Base-by-base conservation (phyloP, 208 protist genomes). In the Leishmania braziliensis region DNA sequence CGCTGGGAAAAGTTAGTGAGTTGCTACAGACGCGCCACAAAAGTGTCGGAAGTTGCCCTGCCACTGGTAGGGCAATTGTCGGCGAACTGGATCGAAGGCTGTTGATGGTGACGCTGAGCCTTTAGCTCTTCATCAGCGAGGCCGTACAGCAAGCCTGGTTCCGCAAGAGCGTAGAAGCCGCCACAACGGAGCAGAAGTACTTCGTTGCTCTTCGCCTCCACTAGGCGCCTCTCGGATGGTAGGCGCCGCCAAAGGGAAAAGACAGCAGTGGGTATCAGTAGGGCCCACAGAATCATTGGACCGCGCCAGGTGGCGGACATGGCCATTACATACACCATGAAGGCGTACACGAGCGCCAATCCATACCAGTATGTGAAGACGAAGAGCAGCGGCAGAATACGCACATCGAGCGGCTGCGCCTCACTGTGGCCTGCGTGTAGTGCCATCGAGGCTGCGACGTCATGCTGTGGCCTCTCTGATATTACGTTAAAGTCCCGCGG, bases 231-330 rank as follows among this genome's bases (percentile, higher is more conserved):
- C 72, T 85, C 82, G 9, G 53, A 66, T n/a, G 82, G 82, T 0
- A 85, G 72, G n/a, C 20, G 77, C 26, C 82, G 82, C 82, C 82
- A 85, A 53, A 79, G 20, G 12, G 77, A 33, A 56, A 81, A 81
- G 20, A 79, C 77, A 5, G 71, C 77, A 4, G 77, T 81, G 5
- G 63, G 77, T 46, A 85, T 63, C 3, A 85, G 65, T 39, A 65
- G 4, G 3, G 77, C 82, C 82, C 82, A 85, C 53, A 85, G 29
- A 20, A 85, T 51, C 51, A 85, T 56, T 1, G 82, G 82, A 12
- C 82, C 82, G 3, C 82, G 82, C 82, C 82, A 85, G 1, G 71
- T 53, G 10, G 82, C 1, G 1, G 82, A 85, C 54, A 43, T 5
- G 8, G 10, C 77, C 0, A 79, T 70, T 10, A 72, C 39, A 56